A percentile compares a stretch with the other conserved stretches of the same genome.
Conservation (phyloP, 345 rosid species). For the Ceriops zippeliana region DNA sequence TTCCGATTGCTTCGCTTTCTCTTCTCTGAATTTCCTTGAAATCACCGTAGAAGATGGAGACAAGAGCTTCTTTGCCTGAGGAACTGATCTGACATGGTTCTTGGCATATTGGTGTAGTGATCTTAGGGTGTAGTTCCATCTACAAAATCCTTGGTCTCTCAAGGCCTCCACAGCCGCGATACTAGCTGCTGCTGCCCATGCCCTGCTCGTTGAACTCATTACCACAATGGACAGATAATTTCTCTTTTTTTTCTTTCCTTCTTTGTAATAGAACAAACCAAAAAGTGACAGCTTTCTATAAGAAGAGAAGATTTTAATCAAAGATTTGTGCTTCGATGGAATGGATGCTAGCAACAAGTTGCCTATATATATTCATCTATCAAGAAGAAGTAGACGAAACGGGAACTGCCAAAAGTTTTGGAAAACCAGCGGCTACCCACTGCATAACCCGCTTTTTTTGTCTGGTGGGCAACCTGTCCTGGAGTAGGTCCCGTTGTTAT, state of each 20-base stretch:
- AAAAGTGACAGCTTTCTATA: neutral
- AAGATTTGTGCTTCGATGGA: no score
- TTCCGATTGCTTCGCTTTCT: constrained; percentile 14
- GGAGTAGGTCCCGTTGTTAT: no score
- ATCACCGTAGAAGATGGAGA: constrained; percentile 9
- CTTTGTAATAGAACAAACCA: no score
- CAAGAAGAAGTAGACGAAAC: no score
- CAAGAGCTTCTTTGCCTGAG: constrained; percentile 18
- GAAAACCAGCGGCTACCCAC: no score
- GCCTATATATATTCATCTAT: no score
- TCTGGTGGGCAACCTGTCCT: no score
- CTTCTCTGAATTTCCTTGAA: constrained; percentile 6
- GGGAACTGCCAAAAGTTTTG: no score
- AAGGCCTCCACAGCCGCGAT: constrained; percentile 39
- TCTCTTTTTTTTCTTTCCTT: no score
- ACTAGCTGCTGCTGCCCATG: constrained; percentile 39
- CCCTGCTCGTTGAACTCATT: constrained; percentile 33
- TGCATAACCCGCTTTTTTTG: no score
- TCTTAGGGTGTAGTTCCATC: constrained; percentile 36
- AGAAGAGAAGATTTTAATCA: no score
- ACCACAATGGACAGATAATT: neutral
- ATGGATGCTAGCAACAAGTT: no score
- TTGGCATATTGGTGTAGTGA: constrained; percentile 23
- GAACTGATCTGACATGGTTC: constrained; percentile 15
- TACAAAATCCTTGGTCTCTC: constrained; percentile 43